Evolutionary conservation across 768 basidiomycete genomes (phyloP).

Genomic region (Termitomyces sp.): DNA sequence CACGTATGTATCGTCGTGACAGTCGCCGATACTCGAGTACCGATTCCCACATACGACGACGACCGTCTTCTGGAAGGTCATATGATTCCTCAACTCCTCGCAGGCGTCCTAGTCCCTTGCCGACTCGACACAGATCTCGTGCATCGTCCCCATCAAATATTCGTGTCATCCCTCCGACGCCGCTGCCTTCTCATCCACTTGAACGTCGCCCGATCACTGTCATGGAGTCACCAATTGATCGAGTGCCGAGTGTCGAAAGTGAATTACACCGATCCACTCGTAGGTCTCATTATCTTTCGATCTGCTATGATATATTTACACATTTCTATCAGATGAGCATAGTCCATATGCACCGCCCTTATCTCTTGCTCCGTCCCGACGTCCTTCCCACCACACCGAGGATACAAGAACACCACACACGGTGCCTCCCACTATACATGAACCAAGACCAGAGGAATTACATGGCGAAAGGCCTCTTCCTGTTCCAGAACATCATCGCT

Average conservation of each 20-base stretch:
- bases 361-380: neutral
- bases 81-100: neutral
- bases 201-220: neutral
- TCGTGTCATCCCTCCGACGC: conserved; percentile 14
- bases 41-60: neutral
- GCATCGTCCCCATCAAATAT: conserved; percentile 2
- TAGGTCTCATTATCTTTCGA: conserved; percentile 1
- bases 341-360: conserved; percentile 2
- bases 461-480: conserved; percentile 11
- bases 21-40: conserved; percentile 2
- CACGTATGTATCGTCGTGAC: neutral
- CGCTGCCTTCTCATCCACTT: conserved; percentile 7
- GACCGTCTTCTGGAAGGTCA: neutral
- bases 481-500: conserved; percentile 5
- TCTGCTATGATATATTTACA: neutral
- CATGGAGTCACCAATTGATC: conserved; percentile 4
- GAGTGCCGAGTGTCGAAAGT: conserved; percentile 1
- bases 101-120: neutral
- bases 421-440: neutral
- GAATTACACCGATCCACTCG: neutral
- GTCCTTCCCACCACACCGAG: neutral
- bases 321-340: conserved; percentile 4
- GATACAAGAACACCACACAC: neutral
- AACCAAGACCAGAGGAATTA: neutral
- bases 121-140: no score